Evolutionary conservation across 176 grass and related monocot species (phyloP), one percentile per base, ranked within the genome.

Genomic region (Zoysia pacifica): DNA sequence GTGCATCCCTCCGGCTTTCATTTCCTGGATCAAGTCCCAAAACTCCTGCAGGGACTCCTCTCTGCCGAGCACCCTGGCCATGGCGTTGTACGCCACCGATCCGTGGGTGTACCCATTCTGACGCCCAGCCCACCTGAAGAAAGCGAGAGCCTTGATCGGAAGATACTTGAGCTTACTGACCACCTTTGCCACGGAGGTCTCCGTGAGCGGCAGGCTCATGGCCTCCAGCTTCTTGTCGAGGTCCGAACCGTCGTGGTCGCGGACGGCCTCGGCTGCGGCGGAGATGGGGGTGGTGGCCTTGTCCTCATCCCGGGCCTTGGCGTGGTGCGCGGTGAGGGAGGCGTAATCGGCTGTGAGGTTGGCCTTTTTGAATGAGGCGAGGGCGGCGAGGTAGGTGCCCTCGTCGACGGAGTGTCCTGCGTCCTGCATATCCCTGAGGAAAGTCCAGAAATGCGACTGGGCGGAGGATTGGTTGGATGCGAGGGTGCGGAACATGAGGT

Each of bases 401-500:
- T 86, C 80, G 85, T 98, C 92, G 76, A 98, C 70, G 55, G 81
- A 76, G 66, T 91, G 81, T 66, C 92, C 92, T 2, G 83, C 76
- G 16, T 72, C 69, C 12, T 88, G 64, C 96, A 94, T 98, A 72
- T 83, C 85, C 48, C 77, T 64, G 78, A 98, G 81, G 84, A 98
- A 88, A 58, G 84, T 62, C 96, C 96, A 94, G 90, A 98, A 98
- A 11, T 97, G 82, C 47, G 69, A 10, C 78, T 64, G 35, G 13
- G 79, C 83, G 59, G 74, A 82, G 72, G 77, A 13, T 4, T 86
- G 82, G 79, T 70, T 38, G 83, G 80, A 86, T 50, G 79, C 83
- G 76, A 98, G 82, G 74, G 89, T 88, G 81, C 90, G 92, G 43
- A 98, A 92, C 92, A 94, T 98, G 86, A 98, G 79, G 77, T 92